phyloP scores from a whole-genome alignment of 768 basidiomycete genomes.

The Galerina marginata region DNA sequence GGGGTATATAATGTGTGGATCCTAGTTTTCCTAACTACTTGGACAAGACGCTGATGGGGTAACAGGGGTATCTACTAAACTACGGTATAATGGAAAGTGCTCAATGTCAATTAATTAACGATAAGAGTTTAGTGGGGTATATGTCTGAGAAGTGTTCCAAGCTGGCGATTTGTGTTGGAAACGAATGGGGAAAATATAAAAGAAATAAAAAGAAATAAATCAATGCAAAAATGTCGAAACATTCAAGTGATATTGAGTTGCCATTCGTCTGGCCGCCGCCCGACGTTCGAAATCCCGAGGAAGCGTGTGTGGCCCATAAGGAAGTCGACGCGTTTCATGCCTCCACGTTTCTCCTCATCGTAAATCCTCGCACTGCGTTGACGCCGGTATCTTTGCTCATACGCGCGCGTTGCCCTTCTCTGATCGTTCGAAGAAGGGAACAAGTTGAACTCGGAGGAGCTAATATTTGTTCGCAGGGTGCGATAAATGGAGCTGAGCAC shows the following conservation, averaged over 20 bases:
- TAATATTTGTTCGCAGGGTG: conserved; percentile 25
- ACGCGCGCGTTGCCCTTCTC: conserved; percentile 49
- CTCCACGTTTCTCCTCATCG: conserved; percentile 53
- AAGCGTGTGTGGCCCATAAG: conserved; percentile 50
- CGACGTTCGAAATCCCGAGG: conserved; percentile 44
- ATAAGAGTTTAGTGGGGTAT: no score
- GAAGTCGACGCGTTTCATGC: conserved; percentile 65
- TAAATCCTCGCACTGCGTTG: conserved; percentile 37
- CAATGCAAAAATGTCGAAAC: no score
- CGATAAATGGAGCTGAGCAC: conserved; percentile 33
- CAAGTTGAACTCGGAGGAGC: conserved; percentile 45
- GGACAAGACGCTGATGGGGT: no score
- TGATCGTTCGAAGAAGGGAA: conserved; percentile 37
- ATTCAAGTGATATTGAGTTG: conserved; percentile 13
- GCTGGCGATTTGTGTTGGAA: no score
- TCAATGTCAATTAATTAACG: no score
- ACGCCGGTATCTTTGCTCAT: conserved; percentile 49
- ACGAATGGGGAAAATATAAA: no score
- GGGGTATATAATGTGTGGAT: no score
- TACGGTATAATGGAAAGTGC: no score
- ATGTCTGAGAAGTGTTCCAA: no score
- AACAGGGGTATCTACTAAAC: no score
- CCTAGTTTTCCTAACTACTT: no score
- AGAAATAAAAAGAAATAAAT: no score
- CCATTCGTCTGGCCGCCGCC: conserved; percentile 18